Evolutionary conservation across 495 filamentous ascomycete genomes (phyloP).

Genomic region (Entonaema liquescens): DNA sequence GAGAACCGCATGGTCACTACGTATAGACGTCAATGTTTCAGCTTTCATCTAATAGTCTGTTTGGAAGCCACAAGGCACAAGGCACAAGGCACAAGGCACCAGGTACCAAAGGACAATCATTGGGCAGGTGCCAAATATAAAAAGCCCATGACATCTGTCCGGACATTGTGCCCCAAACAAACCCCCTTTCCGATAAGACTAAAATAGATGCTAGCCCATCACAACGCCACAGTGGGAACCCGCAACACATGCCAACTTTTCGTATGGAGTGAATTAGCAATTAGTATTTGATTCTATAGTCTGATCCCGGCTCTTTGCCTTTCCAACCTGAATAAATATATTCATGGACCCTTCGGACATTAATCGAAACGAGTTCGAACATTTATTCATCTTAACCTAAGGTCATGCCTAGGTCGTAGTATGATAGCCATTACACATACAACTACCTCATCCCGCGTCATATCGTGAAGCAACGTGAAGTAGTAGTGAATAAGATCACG

Average conservation of each 20-base stretch:
- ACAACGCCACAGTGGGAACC: neutral
- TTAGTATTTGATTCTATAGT: conserved; percentile 39
- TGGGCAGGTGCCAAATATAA: neutral
- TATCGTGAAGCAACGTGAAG: conserved; percentile 16
- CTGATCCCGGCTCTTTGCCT: conserved; percentile 14
- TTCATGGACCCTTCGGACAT: neutral
- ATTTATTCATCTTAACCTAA: conserved; percentile 13
- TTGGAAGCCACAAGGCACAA: conserved; percentile 20
- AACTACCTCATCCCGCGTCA: conserved; percentile 11
- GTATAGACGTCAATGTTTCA: neutral
- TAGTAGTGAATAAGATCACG: conserved; percentile 10
- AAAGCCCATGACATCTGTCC: neutral
- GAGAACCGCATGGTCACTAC: neutral
- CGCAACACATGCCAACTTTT: neutral
- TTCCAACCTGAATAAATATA: conserved; percentile 27
- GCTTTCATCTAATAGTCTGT: neutral
- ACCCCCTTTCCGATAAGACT: neutral
- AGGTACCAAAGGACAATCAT: neutral
- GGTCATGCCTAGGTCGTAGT: conserved; percentile 11
- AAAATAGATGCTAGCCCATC: neutral
- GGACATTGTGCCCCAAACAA: too few species aligned
- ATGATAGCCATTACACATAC: conserved; percentile 19
- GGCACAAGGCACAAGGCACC: neutral
- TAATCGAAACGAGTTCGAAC: neutral
- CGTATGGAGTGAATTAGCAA: conserved; percentile 39